Conservation (phyloP, 768 basidiomycete species). For the Gymnopilus junonius region DNA sequence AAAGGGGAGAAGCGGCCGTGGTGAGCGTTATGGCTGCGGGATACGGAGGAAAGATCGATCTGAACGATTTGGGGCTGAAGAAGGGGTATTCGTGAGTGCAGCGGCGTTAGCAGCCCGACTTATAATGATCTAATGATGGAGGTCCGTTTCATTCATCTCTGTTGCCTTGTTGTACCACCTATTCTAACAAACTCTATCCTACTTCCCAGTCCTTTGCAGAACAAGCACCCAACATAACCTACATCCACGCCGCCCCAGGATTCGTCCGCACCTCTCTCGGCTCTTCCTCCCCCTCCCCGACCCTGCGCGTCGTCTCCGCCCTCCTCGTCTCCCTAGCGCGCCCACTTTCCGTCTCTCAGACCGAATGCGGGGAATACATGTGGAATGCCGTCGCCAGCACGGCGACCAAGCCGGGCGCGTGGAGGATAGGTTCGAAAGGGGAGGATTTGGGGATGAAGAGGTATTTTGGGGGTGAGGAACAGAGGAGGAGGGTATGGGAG, state of each 20-base stretch:
- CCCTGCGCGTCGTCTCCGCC: conserved; percentile 24
- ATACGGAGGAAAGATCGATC: conserved; percentile 38
- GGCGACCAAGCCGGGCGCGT: conserved; percentile 29
- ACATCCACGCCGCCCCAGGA: conserved; percentile 43
- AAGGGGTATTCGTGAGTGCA: conserved; percentile 41
- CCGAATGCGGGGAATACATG: conserved; percentile 42
- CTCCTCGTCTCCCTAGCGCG: conserved; percentile 25
- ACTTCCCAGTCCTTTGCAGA: conserved; percentile 33
- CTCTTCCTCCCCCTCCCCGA: conserved; percentile 27
- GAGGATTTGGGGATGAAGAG: conserved; percentile 39
- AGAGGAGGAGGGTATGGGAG: conserved; percentile 42
- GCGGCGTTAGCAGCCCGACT: conserved; percentile 40
- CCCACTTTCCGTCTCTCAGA: conserved; percentile 27
- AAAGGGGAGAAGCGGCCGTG: conserved; percentile 51
- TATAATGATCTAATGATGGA: conserved; percentile 60
- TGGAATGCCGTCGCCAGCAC: conserved; percentile 34
- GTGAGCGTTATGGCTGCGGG: conserved; percentile 46
- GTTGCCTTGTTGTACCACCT: too few species aligned
- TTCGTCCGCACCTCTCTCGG: conserved; percentile 38
- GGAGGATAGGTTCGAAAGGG: conserved; percentile 35
- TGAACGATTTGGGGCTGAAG: conserved; percentile 54
- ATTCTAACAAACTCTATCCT: neutral
- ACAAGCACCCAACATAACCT: conserved; percentile 34
- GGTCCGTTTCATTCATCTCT: conserved; percentile 30
- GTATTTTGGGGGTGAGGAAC: conserved; percentile 40